These are phyloP conservation scores for Theobroma cacao DNA, from an alignment of 345 rosid genomes.

Conservation along the genomic window DNA sequence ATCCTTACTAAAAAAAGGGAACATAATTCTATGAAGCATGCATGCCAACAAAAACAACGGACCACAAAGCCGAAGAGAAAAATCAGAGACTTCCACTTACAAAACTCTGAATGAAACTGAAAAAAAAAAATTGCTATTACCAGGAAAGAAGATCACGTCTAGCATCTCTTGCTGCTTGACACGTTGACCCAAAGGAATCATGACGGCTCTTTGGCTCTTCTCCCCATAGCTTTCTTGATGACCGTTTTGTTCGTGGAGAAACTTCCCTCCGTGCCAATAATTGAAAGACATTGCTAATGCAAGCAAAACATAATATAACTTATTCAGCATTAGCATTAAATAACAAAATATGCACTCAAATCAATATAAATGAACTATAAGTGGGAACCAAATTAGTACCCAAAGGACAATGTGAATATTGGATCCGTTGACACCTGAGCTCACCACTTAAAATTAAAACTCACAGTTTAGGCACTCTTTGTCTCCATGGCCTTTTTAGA, in stretches of 20 bases:
- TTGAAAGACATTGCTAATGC: conserved; percentile 52
- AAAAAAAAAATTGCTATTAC: conserved; percentile 31
- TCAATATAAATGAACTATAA: not conserved
- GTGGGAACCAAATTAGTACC: not conserved
- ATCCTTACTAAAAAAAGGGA: not conserved
- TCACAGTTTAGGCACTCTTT: not conserved
- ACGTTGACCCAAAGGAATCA: conserved; percentile 26
- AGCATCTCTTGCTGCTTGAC: conserved; percentile 44
- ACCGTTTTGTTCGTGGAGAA: conserved; percentile 54
- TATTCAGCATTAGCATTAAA: not conserved
- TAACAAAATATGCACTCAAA: not conserved
- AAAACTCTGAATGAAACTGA: not conserved
- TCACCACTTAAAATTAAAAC: not conserved
- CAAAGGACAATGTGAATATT: not conserved
- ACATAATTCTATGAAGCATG: not conserved
- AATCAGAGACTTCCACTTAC: not conserved
- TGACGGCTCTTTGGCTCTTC: conserved; percentile 35
- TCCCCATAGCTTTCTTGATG: conserved; percentile 60
- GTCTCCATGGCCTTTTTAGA: not conserved
- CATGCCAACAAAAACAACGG: not conserved
- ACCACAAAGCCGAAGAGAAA: not conserved
- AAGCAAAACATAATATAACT: conserved; percentile 9
- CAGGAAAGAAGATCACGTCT: conserved; percentile 69
- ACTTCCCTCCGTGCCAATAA: conserved; percentile 69
- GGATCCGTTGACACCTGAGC: not conserved